phyloP scores from a whole-genome alignment of 441 rosid species.

The Croton setiger region DNA sequence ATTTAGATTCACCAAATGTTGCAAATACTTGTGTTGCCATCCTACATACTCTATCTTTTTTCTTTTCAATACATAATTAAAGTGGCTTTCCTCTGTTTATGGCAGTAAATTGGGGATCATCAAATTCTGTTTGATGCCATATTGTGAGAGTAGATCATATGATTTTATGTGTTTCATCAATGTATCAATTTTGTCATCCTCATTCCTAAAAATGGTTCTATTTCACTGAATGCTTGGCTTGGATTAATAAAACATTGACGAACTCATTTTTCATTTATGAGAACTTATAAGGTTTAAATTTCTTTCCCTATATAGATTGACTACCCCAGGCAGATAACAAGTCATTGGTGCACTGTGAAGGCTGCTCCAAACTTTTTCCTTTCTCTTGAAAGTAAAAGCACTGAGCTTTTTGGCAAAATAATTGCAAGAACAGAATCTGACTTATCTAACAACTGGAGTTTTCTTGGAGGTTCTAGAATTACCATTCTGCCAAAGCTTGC shows the following conservation, averaged over 20 bases:
- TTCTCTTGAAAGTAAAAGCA: constrained; percentile 26
- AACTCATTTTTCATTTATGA: background rate
- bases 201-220: background rate
- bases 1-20: background rate
- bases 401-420: constrained; percentile 28
- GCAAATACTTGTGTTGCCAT: background rate
- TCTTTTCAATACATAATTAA: background rate
- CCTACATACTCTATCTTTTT: background rate
- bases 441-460: constrained; percentile 47
- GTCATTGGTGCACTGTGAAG: constrained; percentile 19
- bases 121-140: background rate
- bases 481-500: constrained; percentile 27
- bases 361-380: constrained; percentile 25
- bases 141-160: background rate
- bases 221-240: background rate
- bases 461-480: constrained; percentile 55
- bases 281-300: constrained; percentile 23
- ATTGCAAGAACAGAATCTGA: constrained; percentile 30
- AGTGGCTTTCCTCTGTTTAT: background rate
- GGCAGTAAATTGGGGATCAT: background rate
- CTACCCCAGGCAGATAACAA: constrained; percentile 28
- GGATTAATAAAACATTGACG: background rate
- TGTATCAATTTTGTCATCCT: background rate
- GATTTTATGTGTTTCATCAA: background rate
- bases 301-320: constrained; percentile 36